phyloP scores from a whole-genome alignment of 2,329 filamentous ascomycete genomes.

The Aspergillus hortae region DNA sequence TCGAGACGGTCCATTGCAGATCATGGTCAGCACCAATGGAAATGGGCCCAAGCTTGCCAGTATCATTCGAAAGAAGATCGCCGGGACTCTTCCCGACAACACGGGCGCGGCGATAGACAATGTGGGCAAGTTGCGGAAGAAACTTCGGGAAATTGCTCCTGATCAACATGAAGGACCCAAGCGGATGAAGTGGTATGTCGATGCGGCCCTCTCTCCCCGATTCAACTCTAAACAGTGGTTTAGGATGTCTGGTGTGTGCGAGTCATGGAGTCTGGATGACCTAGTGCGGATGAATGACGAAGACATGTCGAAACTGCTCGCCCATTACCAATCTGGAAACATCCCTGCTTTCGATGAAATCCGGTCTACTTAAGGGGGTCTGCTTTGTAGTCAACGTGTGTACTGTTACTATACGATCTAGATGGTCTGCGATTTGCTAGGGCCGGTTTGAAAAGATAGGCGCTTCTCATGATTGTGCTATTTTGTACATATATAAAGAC shows the following conservation, averaged over 20 bases:
- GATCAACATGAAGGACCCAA: constrained; percentile 70
- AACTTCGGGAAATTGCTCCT: constrained; percentile 74
- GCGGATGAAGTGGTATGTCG: constrained; percentile 78
- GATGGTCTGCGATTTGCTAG: too few species aligned
- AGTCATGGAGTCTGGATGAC: constrained; percentile 79
- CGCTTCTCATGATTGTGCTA: constrained; percentile 5
- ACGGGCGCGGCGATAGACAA: constrained; percentile 81
- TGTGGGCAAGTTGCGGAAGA: constrained; percentile 75
- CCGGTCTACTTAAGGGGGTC: constrained; percentile 14
- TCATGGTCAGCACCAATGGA: constrained; percentile 98
- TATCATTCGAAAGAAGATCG: constrained; percentile 79
- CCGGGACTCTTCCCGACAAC: constrained; percentile 68
- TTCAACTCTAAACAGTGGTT: background rate
- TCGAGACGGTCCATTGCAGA: constrained; percentile 88
- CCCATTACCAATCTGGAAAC: constrained; percentile 58
- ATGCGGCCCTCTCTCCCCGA: background rate
- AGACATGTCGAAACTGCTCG: constrained; percentile 79
- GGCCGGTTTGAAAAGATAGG: background rate
- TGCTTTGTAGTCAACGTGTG: background rate
- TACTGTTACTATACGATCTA: background rate
- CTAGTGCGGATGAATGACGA: constrained; percentile 76
- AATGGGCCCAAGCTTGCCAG: constrained; percentile 90
- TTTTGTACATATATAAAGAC: constrained; percentile 14
- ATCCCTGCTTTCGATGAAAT: constrained; percentile 38
- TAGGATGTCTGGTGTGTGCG: constrained; percentile 90